Evolutionary conservation across 257 asterid species (phyloP).

Genomic region (Solanum tarijense): DNA sequence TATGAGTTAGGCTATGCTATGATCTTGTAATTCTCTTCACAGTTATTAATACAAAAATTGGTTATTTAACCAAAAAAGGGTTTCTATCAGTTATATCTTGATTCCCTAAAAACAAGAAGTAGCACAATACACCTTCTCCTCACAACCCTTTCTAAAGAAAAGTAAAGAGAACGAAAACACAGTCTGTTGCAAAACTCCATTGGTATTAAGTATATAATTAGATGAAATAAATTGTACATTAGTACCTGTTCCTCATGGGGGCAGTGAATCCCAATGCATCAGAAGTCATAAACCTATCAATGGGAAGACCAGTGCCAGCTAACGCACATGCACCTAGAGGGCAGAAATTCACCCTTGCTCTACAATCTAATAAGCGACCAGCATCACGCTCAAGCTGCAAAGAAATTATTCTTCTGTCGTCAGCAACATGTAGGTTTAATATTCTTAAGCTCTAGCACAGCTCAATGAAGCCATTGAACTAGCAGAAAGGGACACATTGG

Average conservation of each 20-base stretch:
- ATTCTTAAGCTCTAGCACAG: background rate
- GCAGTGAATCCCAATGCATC: conserved; percentile 82
- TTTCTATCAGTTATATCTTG: background rate
- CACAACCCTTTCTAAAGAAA: background rate
- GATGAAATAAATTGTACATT: background rate
- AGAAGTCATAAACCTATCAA: conserved; percentile 96
- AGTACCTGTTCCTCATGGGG: conserved; percentile 91
- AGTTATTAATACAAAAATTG: background rate
- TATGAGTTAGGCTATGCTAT: background rate
- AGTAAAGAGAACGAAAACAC: background rate
- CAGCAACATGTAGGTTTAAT: background rate
- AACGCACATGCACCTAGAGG: conserved; percentile 98
- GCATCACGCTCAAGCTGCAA: conserved; percentile 96
- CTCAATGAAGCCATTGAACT: background rate
- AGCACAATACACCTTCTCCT: background rate
- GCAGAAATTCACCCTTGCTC: conserved; percentile 66
- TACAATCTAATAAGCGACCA: conserved; percentile 74
- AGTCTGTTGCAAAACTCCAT: background rate
- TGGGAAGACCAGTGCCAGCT: conserved; percentile 98
- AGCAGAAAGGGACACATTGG: background rate
- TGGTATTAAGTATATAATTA: background rate
- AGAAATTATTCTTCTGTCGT: conserved; percentile 2
- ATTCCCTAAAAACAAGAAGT: background rate
- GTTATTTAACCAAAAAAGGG: background rate
- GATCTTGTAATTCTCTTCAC: background rate